These are phyloP conservation scores for Stereum hirsutum DNA, from an alignment of 1,284 basidiomycete species.

Conservation along the genomic window DNA sequence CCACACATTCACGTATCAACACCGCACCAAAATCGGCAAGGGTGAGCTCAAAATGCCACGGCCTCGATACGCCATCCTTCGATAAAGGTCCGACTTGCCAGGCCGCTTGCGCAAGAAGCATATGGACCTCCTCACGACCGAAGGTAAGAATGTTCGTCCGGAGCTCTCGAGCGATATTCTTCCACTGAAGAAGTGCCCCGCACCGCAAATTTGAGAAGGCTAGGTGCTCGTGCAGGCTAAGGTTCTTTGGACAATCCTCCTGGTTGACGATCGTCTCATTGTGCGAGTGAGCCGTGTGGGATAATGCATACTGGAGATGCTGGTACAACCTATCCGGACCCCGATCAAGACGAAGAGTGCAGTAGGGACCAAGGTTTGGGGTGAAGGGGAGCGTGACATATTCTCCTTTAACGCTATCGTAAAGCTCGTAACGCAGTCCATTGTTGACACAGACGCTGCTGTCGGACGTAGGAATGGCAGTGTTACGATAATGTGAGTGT, in stretches of 20 bases:
- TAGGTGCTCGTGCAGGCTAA: constrained; percentile 28
- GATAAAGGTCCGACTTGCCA: constrained; percentile 30
- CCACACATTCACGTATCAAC: constrained; percentile 24
- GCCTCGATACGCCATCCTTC: constrained; percentile 5
- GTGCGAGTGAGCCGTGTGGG: constrained; percentile 26
- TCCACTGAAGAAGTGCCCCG: constrained; percentile 36
- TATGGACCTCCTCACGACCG: constrained; percentile 26
- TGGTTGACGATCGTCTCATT: constrained; percentile 36
- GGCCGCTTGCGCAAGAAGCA: constrained; percentile 29
- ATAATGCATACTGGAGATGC: constrained; percentile 26
- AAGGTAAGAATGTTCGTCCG: constrained; percentile 26
- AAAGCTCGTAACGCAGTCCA: constrained; percentile 19
- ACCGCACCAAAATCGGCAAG: constrained; percentile 22
- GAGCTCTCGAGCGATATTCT: constrained; percentile 36
- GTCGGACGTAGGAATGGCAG: constrained; percentile 18
- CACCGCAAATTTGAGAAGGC: constrained; percentile 33
- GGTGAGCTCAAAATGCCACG: constrained; percentile 15
- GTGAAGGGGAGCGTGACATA: constrained; percentile 11
- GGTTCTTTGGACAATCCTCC: constrained; percentile 12
- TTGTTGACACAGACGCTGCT: constrained; percentile 23
- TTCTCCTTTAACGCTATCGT: background rate
- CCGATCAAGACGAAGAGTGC: constrained; percentile 19
- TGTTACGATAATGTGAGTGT: constrained; percentile 24
- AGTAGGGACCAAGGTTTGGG: constrained; percentile 15
- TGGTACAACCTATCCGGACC: constrained; percentile 27